Conservation (phyloP, 2,329 filamentous ascomycete genomes). For the Kalmusia sp. region DNA sequence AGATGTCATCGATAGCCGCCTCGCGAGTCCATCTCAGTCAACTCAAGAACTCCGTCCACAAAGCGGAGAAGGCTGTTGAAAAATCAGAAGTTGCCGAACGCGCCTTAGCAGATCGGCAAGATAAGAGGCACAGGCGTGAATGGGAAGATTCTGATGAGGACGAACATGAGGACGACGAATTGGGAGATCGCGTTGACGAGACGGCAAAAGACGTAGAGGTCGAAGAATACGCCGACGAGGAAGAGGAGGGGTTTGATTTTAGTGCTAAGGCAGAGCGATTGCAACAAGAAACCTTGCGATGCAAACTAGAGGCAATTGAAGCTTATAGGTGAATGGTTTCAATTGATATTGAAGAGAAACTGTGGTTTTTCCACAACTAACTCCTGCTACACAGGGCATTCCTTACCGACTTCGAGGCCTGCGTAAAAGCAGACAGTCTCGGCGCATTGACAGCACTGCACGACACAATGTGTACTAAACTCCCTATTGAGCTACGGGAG, state of each 20-base stretch:
- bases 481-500: slow-evolving; percentile 8
- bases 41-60: background rate
- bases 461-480: background rate
- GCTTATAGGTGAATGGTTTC: background rate
- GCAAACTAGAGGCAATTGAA: background rate
- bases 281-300: background rate
- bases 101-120: background rate
- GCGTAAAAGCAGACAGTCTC: slow-evolving; percentile 2
- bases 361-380: background rate
- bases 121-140: background rate
- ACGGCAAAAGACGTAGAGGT: background rate
- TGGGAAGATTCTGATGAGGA: background rate
- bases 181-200: background rate
- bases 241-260: background rate
- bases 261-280: background rate
- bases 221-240: background rate
- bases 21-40: background rate
- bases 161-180: background rate
- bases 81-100: background rate
- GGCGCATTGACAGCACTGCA: background rate
- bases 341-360: background rate
- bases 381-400: background rate
- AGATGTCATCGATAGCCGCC: background rate
- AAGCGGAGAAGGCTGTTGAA: background rate
- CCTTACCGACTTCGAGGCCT: background rate